Conservation (phyloP, 2,329 filamentous ascomycete genomes). For the Diplodia sapinea region DNA sequence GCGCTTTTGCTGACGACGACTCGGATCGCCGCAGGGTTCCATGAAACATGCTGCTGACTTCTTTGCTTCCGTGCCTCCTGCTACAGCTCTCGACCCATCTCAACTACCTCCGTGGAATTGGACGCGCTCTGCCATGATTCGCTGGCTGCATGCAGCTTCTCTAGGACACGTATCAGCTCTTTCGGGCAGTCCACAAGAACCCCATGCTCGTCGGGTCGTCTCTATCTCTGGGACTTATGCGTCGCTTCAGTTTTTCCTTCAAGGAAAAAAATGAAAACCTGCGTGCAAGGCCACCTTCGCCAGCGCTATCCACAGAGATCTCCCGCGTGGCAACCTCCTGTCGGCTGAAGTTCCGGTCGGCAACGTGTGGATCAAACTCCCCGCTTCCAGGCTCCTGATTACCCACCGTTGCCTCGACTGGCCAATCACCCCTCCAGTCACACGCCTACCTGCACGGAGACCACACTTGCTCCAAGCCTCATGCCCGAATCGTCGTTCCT, state of each 20-base stretch:
- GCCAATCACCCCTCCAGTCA: background rate
- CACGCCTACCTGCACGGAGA: background rate
- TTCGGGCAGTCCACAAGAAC: background rate
- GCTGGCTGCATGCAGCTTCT: too few species aligned
- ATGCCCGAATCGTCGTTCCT: background rate
- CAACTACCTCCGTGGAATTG: background rate
- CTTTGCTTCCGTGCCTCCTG: background rate
- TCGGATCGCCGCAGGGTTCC: constrained; percentile 6
- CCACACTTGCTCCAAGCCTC: background rate
- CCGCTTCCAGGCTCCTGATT: background rate
- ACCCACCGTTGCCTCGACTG: background rate
- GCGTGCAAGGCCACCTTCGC: background rate
- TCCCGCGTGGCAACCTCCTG: background rate
- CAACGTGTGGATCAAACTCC: background rate
- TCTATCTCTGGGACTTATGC: too few species aligned
- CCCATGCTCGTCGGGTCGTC: background rate
- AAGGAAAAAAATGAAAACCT: background rate
- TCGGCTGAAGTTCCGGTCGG: background rate
- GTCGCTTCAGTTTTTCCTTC: background rate
- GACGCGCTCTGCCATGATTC: background rate
- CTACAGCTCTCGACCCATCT: background rate
- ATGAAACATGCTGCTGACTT: background rate
- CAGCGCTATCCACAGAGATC: background rate
- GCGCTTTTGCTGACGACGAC: constrained; percentile 14
- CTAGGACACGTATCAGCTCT: too few species aligned